A percentile compares a stretch with the other conserved stretches of the same genome.
Evolutionary conservation across 2,329 filamentous ascomycete species (phyloP).

Genomic region (Lachnellula hyalina): DNA sequence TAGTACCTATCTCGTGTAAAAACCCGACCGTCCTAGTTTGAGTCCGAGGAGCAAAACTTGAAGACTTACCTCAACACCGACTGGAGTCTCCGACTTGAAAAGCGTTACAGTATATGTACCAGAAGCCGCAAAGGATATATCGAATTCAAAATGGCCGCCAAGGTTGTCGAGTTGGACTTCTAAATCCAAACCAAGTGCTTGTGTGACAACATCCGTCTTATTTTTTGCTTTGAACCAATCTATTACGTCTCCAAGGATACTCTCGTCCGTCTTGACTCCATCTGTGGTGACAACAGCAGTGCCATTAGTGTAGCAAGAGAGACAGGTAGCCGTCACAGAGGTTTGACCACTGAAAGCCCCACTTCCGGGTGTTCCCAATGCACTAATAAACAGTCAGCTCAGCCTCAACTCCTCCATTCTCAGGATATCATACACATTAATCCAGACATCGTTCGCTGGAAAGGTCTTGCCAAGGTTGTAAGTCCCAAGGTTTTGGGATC

Average conservation of each 20-base stretch:
- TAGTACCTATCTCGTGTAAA: not conserved
- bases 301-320: conserved; percentile 24
- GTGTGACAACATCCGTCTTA: not conserved
- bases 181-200: conserved; percentile 9
- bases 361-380: conserved; percentile 6
- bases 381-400: conserved; percentile 8
- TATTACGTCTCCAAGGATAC: conserved; percentile 11
- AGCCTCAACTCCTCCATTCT: not conserved
- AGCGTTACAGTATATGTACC: conserved; percentile 9
- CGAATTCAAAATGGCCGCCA: conserved; percentile 14
- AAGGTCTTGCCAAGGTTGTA: conserved; percentile 2
- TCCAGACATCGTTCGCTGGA: conserved; percentile 13
- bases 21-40: too few species aligned
- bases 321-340: conserved; percentile 10
- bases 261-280: conserved; percentile 14
- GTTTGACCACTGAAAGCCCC: not conserved
- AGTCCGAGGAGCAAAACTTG: not conserved
- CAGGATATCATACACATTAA: conserved; percentile 16
- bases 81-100: conserved; percentile 5
- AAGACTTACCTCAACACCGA: conserved; percentile 1
- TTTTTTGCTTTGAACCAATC: conserved; percentile 17
- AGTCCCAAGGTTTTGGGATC: conserved; percentile 1
- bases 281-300: conserved; percentile 19
- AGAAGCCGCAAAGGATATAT: conserved; percentile 9
- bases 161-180: conserved; percentile 7